Percentiles rank a stretch among this genome's conserved stretches.
Conservation (phyloP, 148 eudicot genomes). For the Camellia japonica region DNA sequence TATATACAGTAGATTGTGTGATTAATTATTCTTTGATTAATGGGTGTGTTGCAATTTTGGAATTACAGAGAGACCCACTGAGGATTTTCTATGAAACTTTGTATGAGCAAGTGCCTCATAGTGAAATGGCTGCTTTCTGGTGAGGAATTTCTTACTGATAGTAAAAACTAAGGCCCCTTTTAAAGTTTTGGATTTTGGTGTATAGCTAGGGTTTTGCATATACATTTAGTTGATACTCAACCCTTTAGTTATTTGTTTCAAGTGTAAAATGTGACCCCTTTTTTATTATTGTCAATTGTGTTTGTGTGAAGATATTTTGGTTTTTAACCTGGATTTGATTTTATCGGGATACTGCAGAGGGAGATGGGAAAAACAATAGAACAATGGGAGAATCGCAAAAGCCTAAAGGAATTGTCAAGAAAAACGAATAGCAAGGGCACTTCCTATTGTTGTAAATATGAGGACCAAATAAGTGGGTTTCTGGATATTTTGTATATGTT, state of each 20-base stretch:
- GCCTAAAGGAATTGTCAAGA: not conserved
- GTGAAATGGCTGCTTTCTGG: conserved; percentile 90
- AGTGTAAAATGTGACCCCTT: not conserved
- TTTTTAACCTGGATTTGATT: not conserved
- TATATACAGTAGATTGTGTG: not conserved
- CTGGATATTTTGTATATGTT: not conserved
- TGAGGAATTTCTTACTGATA: conserved; percentile 25
- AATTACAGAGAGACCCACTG: conserved; percentile 84
- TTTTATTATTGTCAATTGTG: not conserved
- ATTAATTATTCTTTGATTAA: not conserved
- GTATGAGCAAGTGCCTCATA: conserved; percentile 60
- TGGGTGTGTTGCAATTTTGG: not conserved
- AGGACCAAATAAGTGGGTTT: too few species aligned
- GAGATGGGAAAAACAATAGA: not conserved
- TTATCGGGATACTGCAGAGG: not conserved
- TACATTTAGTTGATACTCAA: not conserved
- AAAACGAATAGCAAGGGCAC: not conserved
- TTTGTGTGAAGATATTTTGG: not conserved
- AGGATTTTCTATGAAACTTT: conserved; percentile 83
- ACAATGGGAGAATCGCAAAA: not conserved
- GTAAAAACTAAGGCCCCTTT: not conserved
- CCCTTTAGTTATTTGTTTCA: not conserved
- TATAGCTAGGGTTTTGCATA: not conserved
- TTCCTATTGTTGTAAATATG: too few species aligned
- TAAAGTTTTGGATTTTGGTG: not conserved